These are phyloP conservation scores for Rhizopogon sp. DNA, from an alignment of 768 basidiomycete species.

Conservation along the genomic window DNA sequence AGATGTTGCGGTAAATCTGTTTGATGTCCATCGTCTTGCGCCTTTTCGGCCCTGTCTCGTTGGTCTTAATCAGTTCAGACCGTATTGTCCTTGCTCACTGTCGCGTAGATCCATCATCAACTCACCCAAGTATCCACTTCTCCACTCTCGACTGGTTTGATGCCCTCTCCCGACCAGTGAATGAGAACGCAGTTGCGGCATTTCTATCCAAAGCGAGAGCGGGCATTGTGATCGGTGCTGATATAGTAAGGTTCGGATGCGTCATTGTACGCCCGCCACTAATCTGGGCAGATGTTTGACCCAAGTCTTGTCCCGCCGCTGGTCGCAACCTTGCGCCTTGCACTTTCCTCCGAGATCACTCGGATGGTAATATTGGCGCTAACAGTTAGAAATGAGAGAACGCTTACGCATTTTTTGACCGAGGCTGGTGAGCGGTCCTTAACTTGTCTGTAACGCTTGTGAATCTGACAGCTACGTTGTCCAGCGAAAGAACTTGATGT, in stretches of 20 bases:
- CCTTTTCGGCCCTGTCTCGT: background rate
- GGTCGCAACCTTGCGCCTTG: conserved; percentile 38
- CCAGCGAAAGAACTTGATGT: conserved; percentile 18
- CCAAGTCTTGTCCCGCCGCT: conserved; percentile 55
- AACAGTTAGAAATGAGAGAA: conserved; percentile 49
- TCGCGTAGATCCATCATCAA: conserved; percentile 48
- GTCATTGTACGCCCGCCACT: background rate
- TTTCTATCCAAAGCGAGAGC: conserved; percentile 39
- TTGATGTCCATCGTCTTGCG: background rate
- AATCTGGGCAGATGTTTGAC: conserved; percentile 57
- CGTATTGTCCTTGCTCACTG: background rate
- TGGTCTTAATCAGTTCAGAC: background rate
- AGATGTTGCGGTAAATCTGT: background rate
- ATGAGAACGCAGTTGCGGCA: conserved; percentile 13
- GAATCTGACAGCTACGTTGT: background rate
- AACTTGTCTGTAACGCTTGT: background rate
- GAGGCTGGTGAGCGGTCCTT: conserved; percentile 22
- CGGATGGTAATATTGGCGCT: conserved; percentile 33
- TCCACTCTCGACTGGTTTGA: conserved; percentile 63
- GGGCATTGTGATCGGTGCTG: conserved; percentile 68
- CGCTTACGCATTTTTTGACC: conserved; percentile 40
- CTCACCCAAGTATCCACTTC: conserved; percentile 41
- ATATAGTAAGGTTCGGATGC: conserved; percentile 39
- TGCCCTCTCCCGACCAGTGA: conserved; percentile 35
- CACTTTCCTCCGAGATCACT: conserved; percentile 16